These are phyloP conservation scores for Fusarium musae DNA, from an alignment of 2,329 filamentous ascomycete species.

Conservation along the genomic window DNA sequence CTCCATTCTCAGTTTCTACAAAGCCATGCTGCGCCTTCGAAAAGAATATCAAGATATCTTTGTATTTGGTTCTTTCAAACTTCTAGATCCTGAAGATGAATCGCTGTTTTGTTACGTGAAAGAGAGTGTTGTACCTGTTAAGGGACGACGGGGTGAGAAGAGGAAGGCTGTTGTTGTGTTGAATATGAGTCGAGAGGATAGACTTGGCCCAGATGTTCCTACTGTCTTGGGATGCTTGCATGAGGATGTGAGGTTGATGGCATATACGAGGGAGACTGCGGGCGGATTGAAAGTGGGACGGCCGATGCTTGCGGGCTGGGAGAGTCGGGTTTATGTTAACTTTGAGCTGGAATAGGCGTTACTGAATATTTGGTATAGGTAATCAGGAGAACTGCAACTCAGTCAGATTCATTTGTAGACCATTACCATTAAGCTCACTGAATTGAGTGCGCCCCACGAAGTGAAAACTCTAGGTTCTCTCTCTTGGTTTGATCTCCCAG, in stretches of 20 bases:
- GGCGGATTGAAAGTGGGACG: background rate
- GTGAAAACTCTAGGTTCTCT: no score
- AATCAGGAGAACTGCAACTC: background rate
- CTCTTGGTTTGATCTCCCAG: no score
- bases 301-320: constrained; percentile 24
- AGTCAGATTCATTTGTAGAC: fast-evolving
- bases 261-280: constrained; percentile 34
- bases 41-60: constrained; percentile 68
- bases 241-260: constrained; percentile 38
- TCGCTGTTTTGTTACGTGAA: constrained; percentile 68
- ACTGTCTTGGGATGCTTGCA: constrained; percentile 32
- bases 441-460: no score
- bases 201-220: constrained; percentile 41
- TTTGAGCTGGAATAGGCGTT: constrained; percentile 7
- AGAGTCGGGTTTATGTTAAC: constrained; percentile 36
- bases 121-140: constrained; percentile 38
- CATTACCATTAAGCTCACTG: no score
- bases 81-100: constrained; percentile 62
- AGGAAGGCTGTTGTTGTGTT: constrained; percentile 54
- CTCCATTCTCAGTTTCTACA: constrained; percentile 70
- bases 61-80: constrained; percentile 69
- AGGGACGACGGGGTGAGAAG: constrained; percentile 26
- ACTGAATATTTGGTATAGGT: fast-evolving
- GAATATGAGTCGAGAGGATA: constrained; percentile 57
- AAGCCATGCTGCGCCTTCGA: constrained; percentile 60